Conservation (phyloP, 2,329 filamentous ascomycete species). For the Nannizziopsis barbatae region DNA sequence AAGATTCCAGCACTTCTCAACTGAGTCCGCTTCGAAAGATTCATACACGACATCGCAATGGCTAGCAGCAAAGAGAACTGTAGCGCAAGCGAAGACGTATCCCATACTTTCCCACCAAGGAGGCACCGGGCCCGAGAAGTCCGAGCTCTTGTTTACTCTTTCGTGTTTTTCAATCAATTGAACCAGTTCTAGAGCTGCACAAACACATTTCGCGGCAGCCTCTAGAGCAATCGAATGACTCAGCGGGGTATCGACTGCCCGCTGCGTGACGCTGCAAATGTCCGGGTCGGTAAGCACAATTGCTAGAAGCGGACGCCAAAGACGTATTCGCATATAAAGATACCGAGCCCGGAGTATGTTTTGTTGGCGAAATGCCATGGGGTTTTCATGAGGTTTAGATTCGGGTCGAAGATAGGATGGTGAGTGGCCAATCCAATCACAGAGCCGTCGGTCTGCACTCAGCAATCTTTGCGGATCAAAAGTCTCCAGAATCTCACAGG, state of each 20-base stretch:
- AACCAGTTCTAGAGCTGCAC: slow-evolving; percentile 14
- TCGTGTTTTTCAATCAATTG: slow-evolving; percentile 8
- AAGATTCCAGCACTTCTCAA: slow-evolving; percentile 10
- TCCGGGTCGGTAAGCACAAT: slow-evolving; percentile 14
- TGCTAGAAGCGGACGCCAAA: slow-evolving; percentile 16
- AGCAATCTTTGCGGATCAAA: slow-evolving; percentile 17
- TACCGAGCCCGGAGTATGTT: slow-evolving; percentile 21
- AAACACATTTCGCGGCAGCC: slow-evolving; percentile 15
- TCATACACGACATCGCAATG: slow-evolving; percentile 10
- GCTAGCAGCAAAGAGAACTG: slow-evolving; percentile 14
- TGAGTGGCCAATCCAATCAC: slow-evolving; percentile 19
- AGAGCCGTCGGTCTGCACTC: slow-evolving; percentile 16
- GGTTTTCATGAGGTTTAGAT: slow-evolving; percentile 7
- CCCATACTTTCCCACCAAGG: slow-evolving; percentile 16
- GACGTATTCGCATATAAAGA: slow-evolving; percentile 18
- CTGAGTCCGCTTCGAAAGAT: neutral
- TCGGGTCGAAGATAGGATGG: slow-evolving; percentile 17
- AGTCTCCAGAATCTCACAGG: slow-evolving; percentile 18
- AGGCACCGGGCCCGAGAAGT: slow-evolving; percentile 10
- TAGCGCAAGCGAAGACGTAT: slow-evolving; percentile 14
- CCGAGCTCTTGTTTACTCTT: neutral
- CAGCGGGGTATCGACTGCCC: slow-evolving; percentile 11
- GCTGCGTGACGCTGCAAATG: neutral
- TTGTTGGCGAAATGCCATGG: slow-evolving; percentile 19
- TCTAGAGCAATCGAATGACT: slow-evolving; percentile 11